phyloP scores from a whole-genome alignment of 345 rosid genomes.

The Aquilaria yunnanensis region DNA sequence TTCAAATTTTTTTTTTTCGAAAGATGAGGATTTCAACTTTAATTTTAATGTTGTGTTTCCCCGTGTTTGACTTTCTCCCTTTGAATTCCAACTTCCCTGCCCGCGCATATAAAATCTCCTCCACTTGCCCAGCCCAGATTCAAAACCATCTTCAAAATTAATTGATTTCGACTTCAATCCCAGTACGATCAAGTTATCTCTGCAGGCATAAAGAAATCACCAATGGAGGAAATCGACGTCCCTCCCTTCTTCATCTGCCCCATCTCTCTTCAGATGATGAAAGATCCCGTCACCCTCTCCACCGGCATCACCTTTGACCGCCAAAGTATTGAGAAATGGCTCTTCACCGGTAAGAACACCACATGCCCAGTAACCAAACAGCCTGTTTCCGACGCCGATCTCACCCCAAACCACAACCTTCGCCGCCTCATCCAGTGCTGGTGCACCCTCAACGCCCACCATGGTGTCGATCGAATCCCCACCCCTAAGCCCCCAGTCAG shows the following conservation, averaged over 20 bases:
- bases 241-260: conserved; percentile 68
- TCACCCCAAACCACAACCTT: conserved; percentile 85
- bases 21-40: no score
- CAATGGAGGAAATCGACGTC: conserved; percentile 62
- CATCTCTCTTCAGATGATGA: conserved; percentile 66
- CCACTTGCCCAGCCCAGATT: conserved; percentile 5
- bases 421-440: conserved; percentile 86
- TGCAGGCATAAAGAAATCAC: not conserved
- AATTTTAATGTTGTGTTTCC: conserved; percentile 9
- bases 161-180: no score
- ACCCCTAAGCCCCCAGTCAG: conserved; percentile 13
- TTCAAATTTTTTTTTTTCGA: no score
- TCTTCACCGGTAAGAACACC: conserved; percentile 39
- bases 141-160: not conserved
- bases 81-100: conserved; percentile 11
- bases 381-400: conserved; percentile 40
- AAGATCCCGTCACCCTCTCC: conserved; percentile 56
- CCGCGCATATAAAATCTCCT: conserved; percentile 23
- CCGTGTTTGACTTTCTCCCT: conserved; percentile 56
- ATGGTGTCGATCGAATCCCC: conserved; percentile 14
- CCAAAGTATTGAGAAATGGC: conserved; percentile 64
- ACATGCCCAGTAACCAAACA: conserved; percentile 76
- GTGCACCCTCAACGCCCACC: conserved; percentile 80
- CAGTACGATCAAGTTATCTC: not conserved
- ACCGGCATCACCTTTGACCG: conserved; percentile 73